A percentile compares a stretch with the other conserved stretches of the same genome.
phyloP scores from a whole-genome alignment of 2,329 filamentous ascomycete genomes.

The Alternaria postmessia region DNA sequence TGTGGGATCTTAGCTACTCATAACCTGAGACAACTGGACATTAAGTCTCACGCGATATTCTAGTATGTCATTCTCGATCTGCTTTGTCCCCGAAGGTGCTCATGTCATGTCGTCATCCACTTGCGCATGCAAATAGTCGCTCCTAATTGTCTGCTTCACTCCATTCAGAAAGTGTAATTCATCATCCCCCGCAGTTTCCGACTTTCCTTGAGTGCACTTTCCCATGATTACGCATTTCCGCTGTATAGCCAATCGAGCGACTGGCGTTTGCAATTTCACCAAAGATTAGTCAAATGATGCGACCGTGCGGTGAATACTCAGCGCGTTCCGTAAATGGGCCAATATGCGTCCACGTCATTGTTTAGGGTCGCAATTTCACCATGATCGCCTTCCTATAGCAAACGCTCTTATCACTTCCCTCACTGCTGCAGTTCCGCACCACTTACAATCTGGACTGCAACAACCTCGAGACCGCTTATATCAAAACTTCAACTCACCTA shows the following conservation, averaged over 20 bases:
- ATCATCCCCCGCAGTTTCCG: not conserved
- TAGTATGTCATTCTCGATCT: not conserved
- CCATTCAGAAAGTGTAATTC: not conserved
- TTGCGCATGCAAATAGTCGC: not conserved
- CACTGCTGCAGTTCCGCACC: not conserved
- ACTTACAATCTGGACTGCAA: not conserved
- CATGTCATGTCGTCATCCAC: not conserved
- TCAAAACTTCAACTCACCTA: not conserved
- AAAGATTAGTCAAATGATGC: not conserved
- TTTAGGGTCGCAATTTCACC: constrained; percentile 11
- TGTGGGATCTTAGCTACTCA: not conserved
- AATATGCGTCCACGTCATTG: constrained; percentile 6
- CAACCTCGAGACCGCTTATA: not conserved
- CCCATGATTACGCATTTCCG: not conserved
- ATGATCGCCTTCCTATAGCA: constrained; percentile 17
- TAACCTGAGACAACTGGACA: not conserved
- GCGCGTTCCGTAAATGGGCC: constrained; percentile 5
- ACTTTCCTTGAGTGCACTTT: not conserved
- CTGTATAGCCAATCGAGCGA: not conserved
- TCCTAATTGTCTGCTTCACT: not conserved
- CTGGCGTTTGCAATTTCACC: not conserved
- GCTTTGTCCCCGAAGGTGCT: not conserved
- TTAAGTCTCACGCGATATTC: not conserved
- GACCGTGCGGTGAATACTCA: not conserved
- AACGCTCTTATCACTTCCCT: constrained; percentile 12